Evolutionary conservation across 2,329 filamentous ascomycete species (phyloP).

Genomic region (Diaporthe caulivora): DNA sequence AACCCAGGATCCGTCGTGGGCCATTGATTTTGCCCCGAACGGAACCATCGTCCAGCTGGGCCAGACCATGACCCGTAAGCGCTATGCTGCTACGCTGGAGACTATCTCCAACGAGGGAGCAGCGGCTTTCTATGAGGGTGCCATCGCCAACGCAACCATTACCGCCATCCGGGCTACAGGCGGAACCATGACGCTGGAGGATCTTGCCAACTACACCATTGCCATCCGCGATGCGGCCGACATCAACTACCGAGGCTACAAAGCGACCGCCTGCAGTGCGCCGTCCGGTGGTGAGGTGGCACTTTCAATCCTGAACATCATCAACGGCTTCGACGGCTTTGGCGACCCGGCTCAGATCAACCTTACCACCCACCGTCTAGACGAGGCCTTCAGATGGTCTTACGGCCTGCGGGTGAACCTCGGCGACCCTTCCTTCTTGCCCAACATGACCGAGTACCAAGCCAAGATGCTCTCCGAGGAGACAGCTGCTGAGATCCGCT

Average conservation of each 20-base stretch:
- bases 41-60: constrained; percentile 74
- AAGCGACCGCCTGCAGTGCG: constrained; percentile 74
- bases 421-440: constrained; percentile 81
- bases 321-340: constrained; percentile 78
- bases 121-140: constrained; percentile 77
- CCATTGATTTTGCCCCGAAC: constrained; percentile 85
- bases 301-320: constrained; percentile 78
- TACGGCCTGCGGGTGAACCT: constrained; percentile 81
- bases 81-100: constrained; percentile 81
- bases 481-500: constrained; percentile 65
- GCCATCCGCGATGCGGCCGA: constrained; percentile 70
- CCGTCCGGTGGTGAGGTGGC: constrained; percentile 81
- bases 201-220: constrained; percentile 80
- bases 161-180: constrained; percentile 71
- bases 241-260: constrained; percentile 78
- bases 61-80: constrained; percentile 80
- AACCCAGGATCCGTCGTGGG: constrained; percentile 79
- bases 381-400: constrained; percentile 86
- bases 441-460: constrained; percentile 70
- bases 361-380: constrained; percentile 81
- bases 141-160: constrained; percentile 78
- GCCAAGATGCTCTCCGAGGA: constrained; percentile 73
- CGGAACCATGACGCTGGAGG: constrained; percentile 82
- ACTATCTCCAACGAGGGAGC: constrained; percentile 74
- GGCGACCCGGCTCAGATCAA: constrained; percentile 65